phyloP scores from a whole-genome alignment of 179 eudicot species.

The Spergularia azorica region DNA sequence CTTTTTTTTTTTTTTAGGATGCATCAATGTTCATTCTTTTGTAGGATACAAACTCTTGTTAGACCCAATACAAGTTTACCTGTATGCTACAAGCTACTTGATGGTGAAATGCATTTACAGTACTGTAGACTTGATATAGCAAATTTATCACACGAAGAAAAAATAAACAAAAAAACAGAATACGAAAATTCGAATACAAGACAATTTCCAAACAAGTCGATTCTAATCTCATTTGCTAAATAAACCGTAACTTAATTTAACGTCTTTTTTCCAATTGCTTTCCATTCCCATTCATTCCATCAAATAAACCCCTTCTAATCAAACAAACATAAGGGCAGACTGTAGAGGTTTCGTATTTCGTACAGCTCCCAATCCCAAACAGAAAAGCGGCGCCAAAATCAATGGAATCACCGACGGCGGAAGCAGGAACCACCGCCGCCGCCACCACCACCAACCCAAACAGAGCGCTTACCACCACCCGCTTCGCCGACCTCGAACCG shows the following conservation, averaged over 20 bases:
- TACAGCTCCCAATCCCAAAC: background rate
- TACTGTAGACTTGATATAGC: background rate
- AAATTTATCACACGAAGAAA: no score
- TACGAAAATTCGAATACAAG: no score
- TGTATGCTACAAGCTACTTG: background rate
- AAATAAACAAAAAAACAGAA: no score
- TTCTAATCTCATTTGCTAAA: no score
- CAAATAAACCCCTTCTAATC: no score
- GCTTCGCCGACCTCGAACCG: slow-evolving; percentile 76
- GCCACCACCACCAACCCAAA: slow-evolving; percentile 36
- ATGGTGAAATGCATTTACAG: background rate
- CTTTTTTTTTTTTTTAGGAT: background rate
- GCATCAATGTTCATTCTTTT: background rate
- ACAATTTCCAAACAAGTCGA: no score
- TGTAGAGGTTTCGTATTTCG: no score
- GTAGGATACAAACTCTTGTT: background rate
- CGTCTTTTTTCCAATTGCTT: no score
- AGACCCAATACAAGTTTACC: background rate
- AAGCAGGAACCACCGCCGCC: background rate
- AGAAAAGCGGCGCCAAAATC: background rate
- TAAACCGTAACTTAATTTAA: no score
- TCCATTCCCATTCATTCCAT: no score
- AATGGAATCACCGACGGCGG: background rate
- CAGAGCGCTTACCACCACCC: slow-evolving; percentile 64
- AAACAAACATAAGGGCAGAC: no score